Conservation (phyloP, 164 flowering plant genomes). For the Dillenia suffruticosa region DNA sequence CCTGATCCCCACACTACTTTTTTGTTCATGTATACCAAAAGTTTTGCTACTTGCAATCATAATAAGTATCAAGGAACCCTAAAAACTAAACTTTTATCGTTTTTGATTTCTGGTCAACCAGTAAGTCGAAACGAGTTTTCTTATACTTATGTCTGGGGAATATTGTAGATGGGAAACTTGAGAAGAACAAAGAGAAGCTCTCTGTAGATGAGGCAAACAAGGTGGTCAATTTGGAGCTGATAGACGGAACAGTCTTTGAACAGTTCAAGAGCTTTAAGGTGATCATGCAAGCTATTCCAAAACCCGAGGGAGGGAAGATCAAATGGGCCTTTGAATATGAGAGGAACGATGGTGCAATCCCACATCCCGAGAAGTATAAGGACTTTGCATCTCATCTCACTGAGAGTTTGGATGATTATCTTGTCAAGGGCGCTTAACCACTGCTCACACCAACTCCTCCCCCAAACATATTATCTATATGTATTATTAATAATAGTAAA, state of each 20-base stretch:
- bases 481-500: too few relatives aligned
- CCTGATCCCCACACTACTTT: too few relatives aligned
- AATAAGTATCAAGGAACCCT: too few relatives aligned
- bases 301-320: conserved; percentile 11
- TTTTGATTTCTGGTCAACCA: too few relatives aligned
- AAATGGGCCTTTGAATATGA: conserved; percentile 19
- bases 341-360: conserved; percentile 6
- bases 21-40: too few relatives aligned
- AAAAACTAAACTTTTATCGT: too few relatives aligned
- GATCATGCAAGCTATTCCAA: conserved; percentile 5
- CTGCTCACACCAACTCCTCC: too few relatives aligned
- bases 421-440: neutral
- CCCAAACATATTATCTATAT: too few relatives aligned
- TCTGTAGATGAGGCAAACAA: conserved; percentile 15
- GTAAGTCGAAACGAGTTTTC: too few relatives aligned
- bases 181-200: neutral
- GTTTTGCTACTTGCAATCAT: too few relatives aligned
- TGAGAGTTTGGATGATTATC: conserved; percentile 10
- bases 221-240: conserved; percentile 3
- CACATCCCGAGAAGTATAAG: conserved; percentile 4
- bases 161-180: conserved; percentile 7
- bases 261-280: conserved; percentile 8
- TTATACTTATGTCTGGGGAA: neutral
- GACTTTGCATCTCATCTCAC: neutral
- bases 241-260: conserved; percentile 17